phyloP scores from a whole-genome alignment of 257 asterid species.

The Craterostigma plantagineum region DNA sequence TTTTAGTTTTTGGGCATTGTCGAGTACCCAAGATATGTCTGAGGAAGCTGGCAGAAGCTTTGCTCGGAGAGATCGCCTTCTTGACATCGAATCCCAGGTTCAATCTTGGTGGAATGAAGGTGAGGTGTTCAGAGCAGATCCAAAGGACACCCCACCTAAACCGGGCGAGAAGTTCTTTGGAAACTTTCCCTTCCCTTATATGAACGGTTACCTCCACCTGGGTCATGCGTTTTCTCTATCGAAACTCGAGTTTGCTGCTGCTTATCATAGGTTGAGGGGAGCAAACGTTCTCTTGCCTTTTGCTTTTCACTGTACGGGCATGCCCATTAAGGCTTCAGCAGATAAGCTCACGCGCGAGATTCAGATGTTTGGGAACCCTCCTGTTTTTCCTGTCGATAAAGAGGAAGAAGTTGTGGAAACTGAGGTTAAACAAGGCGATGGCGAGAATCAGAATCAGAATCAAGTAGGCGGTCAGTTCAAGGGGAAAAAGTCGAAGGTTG shows the following conservation, averaged over 20 bases:
- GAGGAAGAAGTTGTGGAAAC: constrained; percentile 38
- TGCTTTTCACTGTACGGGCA: constrained; percentile 87
- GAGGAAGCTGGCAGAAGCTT: constrained; percentile 54
- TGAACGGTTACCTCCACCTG: constrained; percentile 84
- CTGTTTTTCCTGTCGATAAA: constrained; percentile 70
- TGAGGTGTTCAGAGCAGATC: constrained; percentile 56
- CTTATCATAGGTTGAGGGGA: constrained; percentile 77
- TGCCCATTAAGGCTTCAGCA: constrained; percentile 95
- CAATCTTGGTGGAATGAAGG: constrained; percentile 63
- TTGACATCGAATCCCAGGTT: constrained; percentile 41
- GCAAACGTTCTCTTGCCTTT: constrained; percentile 80
- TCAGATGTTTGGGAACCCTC: constrained; percentile 65
- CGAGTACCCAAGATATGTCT: constrained; percentile 28
- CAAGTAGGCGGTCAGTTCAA: constrained; percentile 59
- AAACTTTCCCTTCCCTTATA: constrained; percentile 81
- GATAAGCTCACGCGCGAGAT: constrained; percentile 68
- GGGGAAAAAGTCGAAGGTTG: constrained; percentile 85
- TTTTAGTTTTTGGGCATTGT: constrained; percentile 20
- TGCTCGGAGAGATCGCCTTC: constrained; percentile 39
- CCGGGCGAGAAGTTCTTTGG: constrained; percentile 80
- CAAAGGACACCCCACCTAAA: constrained; percentile 42
- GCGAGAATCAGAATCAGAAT: constrained; percentile 30
- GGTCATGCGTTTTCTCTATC: constrained; percentile 88
- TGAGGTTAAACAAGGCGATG: constrained; percentile 31
- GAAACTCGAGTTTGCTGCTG: constrained; percentile 83